Evolutionary conservation across 1,284 basidiomycete genomes (phyloP).

Genomic region (Leccinum fallax): DNA sequence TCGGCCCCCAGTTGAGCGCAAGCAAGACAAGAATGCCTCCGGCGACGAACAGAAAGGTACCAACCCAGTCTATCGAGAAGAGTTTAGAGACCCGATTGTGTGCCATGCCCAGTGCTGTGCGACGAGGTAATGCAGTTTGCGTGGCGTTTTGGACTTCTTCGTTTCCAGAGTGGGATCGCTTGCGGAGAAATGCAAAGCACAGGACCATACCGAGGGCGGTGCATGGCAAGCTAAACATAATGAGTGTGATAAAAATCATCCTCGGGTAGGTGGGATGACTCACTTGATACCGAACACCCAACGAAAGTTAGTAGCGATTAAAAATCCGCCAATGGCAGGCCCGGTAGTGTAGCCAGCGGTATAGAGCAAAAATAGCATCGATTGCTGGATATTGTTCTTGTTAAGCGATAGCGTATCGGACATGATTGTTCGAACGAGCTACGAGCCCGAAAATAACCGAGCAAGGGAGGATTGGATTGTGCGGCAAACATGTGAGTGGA

Average conservation of each 20-base stretch:
- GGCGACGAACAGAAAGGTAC: slow-evolving; percentile 42
- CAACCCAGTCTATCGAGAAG: slow-evolving; percentile 48
- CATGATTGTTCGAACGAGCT: slow-evolving; percentile 49
- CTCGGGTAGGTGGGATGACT: slow-evolving; percentile 9
- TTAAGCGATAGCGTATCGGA: slow-evolving; percentile 47
- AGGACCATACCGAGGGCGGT: slow-evolving; percentile 41
- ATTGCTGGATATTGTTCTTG: slow-evolving; percentile 46
- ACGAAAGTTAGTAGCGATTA: slow-evolving; percentile 45
- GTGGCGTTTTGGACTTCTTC: slow-evolving; percentile 14
- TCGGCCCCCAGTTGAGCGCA: slow-evolving; percentile 43
- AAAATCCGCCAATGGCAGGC: slow-evolving; percentile 48
- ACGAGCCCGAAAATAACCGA: neutral
- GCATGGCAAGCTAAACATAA: slow-evolving; percentile 23
- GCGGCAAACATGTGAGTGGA: neutral
- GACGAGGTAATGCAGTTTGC: neutral
- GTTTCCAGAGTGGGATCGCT: slow-evolving; percentile 21
- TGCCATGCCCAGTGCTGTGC: neutral
- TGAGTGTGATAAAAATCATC: neutral
- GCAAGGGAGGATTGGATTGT: neutral
- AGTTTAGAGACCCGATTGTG: slow-evolving; percentile 38
- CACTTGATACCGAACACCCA: slow-evolving; percentile 61
- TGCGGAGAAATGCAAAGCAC: slow-evolving; percentile 45
- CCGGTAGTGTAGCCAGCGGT: slow-evolving; percentile 46
- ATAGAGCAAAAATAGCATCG: slow-evolving; percentile 47
- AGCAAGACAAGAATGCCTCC: slow-evolving; percentile 42